Base-by-base conservation (phyloP, 1,284 basidiomycete genomes). In the Apiotrichum domesticum region DNA sequence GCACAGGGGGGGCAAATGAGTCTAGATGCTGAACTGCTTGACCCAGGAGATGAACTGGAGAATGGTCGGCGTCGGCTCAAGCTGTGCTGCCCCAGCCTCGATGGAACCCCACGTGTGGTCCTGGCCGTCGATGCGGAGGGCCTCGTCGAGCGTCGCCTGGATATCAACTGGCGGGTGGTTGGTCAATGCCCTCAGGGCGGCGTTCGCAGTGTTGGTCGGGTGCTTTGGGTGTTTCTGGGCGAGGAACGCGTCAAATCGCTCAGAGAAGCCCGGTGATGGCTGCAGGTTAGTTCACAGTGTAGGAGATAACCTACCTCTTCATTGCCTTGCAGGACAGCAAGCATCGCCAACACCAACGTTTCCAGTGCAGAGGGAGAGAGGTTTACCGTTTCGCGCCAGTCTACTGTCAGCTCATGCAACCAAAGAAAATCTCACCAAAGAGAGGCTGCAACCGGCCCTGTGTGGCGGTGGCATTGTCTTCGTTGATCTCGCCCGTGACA, bases 181-280 rank as follows among this genome's bases (percentile, higher is more conserved):
- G 10, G 52, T 47, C 7, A 53, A 44, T 13, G 37, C 35, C 21
- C 21, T 35, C 21, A 58, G 45, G 9, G 56, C 56, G 13, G 52
- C 39, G 52, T 58, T 58, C 21, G 56, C 52, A 33, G 52, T 53
- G 37, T 57, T 53, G 47, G 56, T 57, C 21, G 56, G 56, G 42
- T 53, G 45, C 35, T 47, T 53, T 21, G 47, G 29, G 42, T 53
- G 51, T 34, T 15, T 39, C 39, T 48, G n/a, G 41, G 35, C 15
- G 10, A 52, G 47, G 2, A 57, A 47, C 8, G 35, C n/a, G 6
- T 46, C 15, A n/a, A 57, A 40, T 9, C 45, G 40, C 32, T 45
- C 3, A 2, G 21, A 7, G n/a, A 57, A 53, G 35, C 15, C 51
- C 3, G 34, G 41, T 6, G 32, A 40, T 11, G 46, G 40, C 56